Evolutionary conservation across 2,329 filamentous ascomycete genomes (phyloP), one percentile per base, ranked within the genome.

Genomic region (Penicillium sp.): DNA sequence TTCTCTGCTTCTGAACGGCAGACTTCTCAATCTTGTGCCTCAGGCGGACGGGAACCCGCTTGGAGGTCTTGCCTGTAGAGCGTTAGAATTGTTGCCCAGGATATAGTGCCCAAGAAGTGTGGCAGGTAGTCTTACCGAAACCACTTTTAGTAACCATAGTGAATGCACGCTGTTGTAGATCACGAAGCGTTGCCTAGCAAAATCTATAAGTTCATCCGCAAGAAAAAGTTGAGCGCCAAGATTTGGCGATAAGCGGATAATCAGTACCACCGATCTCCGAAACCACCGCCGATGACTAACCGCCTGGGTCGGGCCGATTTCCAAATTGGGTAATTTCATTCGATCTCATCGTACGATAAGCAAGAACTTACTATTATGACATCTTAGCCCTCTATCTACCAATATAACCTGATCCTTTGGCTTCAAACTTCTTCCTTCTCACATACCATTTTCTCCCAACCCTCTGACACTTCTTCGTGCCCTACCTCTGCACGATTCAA

Each of bases 11-110:
- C 58, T 90, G 87, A 40, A 85, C 85, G 49, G 92, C 90, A 21
- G 89, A 88, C 78, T 99, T 99, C 73, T 96, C 85, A 75, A 99
- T 97, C 79, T 96, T 97, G 80, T 97, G 88, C 62, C 93, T 87
- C 68, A 99, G 83, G 56, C 94, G 91, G 69, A 93, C 89, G 42
- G 93, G 86, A 64, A 84, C 86, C 75, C 94, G 88, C 85, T 99
- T 99, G 52, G 93, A 97, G 78, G 88, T 92, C 70, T 93, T 94
- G 77, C 97, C 92, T 96, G 67, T 9, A 56, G 32, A 31, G 50
- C 21, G 51, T 57, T 43, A 51, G 50, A 48, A 40, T 45, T 42
- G 52, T 46, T 6, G 32, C 21, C n/a, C 9, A 42, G 29, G 24
- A 7, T 31, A 31, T 40, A 39, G n/a, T 43, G 40, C 39, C 4